Evolutionary conservation across 2,329 filamentous ascomycete species (phyloP).

Genomic region (Teratosphaeria zuluensis): DNA sequence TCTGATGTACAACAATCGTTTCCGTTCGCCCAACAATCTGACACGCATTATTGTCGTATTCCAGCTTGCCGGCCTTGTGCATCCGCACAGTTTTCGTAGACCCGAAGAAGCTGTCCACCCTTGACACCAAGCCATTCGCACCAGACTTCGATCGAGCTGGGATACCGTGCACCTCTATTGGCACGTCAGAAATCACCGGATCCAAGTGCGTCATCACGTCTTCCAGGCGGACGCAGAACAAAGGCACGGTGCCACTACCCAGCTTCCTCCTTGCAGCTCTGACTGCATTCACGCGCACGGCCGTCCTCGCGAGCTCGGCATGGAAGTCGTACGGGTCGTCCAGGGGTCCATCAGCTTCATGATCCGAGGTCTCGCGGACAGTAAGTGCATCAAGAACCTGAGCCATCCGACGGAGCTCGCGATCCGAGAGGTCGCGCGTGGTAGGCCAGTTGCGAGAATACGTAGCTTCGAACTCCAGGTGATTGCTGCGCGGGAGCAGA

Average conservation of each 20-base stretch:
- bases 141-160: neutral
- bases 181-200: slow-evolving; percentile 1
- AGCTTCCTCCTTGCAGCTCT: slow-evolving; percentile 4
- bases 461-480: slow-evolving; percentile 1
- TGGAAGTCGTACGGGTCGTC: slow-evolving; percentile 2
- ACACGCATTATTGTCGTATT: neutral
- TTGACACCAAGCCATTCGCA: neutral
- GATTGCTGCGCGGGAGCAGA: slow-evolving; percentile 10
- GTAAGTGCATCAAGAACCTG: neutral
- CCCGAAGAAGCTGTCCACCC: neutral
- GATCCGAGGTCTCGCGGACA: neutral
- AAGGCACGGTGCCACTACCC: slow-evolving; percentile 1
- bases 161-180: neutral
- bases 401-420: neutral
- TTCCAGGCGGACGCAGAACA: slow-evolving; percentile 9
- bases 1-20: slow-evolving; percentile 7
- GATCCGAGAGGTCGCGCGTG: neutral
- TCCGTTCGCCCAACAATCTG: neutral
- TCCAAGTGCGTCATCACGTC: slow-evolving; percentile 9
- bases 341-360: neutral
- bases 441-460: slow-evolving; percentile 1
- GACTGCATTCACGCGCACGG: slow-evolving; percentile 3
- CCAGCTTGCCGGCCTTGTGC: neutral
- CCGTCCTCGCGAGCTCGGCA: slow-evolving; percentile 5
- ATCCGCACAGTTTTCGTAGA: neutral